Percentiles rank a stretch among this genome's conserved stretches.
phyloP scores from a whole-genome alignment of 495 filamentous ascomycete species.

The Margaritispora aquatica region DNA sequence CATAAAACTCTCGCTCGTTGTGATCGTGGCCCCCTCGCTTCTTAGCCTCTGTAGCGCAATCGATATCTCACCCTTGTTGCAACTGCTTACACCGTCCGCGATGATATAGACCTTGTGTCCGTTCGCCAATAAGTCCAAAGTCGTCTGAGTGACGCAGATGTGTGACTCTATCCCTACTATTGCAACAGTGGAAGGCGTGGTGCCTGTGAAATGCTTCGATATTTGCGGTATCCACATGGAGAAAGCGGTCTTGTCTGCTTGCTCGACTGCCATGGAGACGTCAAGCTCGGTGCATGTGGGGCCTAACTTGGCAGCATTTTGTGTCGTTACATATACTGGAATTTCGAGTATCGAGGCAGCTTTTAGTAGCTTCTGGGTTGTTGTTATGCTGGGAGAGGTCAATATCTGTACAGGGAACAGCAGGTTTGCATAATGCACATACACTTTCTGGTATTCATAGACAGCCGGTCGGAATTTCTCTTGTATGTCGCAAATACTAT shows the following conservation, averaged over 20 bases:
- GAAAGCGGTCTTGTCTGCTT: constrained; percentile 67
- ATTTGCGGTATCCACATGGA: constrained; percentile 63
- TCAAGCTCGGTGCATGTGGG: constrained; percentile 60
- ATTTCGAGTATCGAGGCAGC: constrained; percentile 57
- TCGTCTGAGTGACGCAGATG: constrained; percentile 91
- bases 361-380: constrained; percentile 46
- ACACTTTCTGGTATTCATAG: constrained; percentile 77
- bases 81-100: constrained; percentile 86
- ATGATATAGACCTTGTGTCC: constrained; percentile 83
- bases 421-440: constrained; percentile 21
- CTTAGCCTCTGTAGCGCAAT: constrained; percentile 72
- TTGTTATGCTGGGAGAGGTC: constrained; percentile 36
- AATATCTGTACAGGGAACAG: neutral
- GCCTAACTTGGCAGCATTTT: constrained; percentile 70
- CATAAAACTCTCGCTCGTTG: constrained; percentile 83
- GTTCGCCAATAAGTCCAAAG: constrained; percentile 66
- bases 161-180: constrained; percentile 89
- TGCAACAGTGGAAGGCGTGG: constrained; percentile 37
- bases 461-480: constrained; percentile 84
- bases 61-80: constrained; percentile 72
- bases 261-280: constrained; percentile 26
- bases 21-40: constrained; percentile 71
- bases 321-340: constrained; percentile 80
- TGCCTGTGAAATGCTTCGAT: constrained; percentile 33
- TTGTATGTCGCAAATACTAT: constrained; percentile 91